Conservation (phyloP, 1,139 yeast species). For the Geotrichum siamense region DNA sequence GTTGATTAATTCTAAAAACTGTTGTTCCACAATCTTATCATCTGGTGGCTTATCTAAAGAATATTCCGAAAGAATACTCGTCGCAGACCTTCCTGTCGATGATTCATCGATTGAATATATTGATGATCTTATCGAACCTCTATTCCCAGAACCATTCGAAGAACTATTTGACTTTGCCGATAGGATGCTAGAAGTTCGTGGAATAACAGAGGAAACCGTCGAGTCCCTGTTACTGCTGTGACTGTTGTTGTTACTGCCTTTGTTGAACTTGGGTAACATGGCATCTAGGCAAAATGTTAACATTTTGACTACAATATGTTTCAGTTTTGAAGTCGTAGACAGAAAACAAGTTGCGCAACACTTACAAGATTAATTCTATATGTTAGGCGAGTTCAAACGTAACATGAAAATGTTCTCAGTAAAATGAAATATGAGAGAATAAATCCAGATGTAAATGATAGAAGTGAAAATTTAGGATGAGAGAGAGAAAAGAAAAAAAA, state of each 20-base stretch:
- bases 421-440: not conserved
- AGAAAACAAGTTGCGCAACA: not conserved
- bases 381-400: not conserved
- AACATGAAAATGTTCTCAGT: not conserved
- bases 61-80: constrained; percentile 3
- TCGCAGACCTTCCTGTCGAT: constrained; percentile 2
- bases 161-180: constrained; percentile 4
- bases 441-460: not conserved
- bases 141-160: constrained; percentile 1
- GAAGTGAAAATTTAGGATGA: not conserved
- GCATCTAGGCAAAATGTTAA: not conserved
- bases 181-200: constrained; percentile 4
- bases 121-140: constrained; percentile 8
- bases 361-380: constrained; percentile 1
- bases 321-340: no score
- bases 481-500: not conserved
- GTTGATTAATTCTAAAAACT: constrained; percentile 40
- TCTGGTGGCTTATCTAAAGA: constrained; percentile 25
- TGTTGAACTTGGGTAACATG: constrained; percentile 5
- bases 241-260: not conserved
- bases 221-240: constrained; percentile 1
- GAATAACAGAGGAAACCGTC: constrained; percentile 1
- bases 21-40: constrained; percentile 31
- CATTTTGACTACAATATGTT: no score
- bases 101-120: constrained; percentile 8